Conservation (phyloP, 176 grass and related monocot species). For the Oropetium thomaeum region DNA sequence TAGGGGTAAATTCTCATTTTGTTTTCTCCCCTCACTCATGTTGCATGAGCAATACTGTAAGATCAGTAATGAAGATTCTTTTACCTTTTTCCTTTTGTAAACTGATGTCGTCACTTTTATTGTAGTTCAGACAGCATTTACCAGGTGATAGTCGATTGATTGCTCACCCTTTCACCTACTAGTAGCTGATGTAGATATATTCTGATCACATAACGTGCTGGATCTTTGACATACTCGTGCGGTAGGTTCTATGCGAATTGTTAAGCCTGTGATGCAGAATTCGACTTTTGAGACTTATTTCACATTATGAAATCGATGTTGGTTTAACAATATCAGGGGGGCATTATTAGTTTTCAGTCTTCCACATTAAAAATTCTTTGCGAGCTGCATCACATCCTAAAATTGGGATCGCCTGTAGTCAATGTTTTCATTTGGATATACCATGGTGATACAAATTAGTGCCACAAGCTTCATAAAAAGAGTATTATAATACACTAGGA, state of each 20-base stretch:
- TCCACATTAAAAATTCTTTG: neutral
- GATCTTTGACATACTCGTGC: neutral
- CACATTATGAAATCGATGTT: neutral
- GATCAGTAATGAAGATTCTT: slow-evolving; percentile 29
- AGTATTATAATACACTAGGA: neutral
- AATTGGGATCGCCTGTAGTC: neutral
- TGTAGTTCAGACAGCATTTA: neutral
- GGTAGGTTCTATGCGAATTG: neutral
- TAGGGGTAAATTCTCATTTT: slow-evolving; percentile 4
- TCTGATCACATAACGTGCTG: neutral
- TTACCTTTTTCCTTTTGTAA: slow-evolving; percentile 17
- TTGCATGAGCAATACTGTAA: slow-evolving; percentile 30
- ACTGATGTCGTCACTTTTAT: neutral
- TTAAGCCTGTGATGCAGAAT: neutral
- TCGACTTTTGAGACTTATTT: neutral
- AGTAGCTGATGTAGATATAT: neutral
- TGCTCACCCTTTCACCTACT: neutral
- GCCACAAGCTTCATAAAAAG: neutral
- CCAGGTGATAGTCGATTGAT: neutral
- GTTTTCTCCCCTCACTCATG: neutral
- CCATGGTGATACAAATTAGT: neutral
- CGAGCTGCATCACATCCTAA: neutral
- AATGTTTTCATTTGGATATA: neutral
- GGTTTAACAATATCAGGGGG: neutral
- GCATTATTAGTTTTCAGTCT: neutral